These are phyloP conservation scores for Metarhizium humberi DNA, from an alignment of 2,329 filamentous ascomycete genomes.

Conservation along the genomic window DNA sequence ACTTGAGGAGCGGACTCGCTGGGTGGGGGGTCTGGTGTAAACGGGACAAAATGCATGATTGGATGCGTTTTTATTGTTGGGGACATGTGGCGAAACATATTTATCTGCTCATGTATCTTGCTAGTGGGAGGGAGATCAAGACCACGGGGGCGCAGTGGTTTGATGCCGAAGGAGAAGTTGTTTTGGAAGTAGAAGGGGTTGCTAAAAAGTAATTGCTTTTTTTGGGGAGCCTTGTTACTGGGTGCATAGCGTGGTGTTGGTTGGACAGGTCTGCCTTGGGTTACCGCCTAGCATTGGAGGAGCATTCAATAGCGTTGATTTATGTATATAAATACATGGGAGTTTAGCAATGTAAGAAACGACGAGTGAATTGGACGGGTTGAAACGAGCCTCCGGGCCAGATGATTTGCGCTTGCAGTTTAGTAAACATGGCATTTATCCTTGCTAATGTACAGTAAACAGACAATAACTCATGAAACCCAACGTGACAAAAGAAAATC, in stretches of 20 bases:
- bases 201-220: constrained; percentile 8
- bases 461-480: no score
- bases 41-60: constrained; percentile 28
- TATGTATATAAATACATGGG: neutral
- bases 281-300: neutral
- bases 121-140: constrained; percentile 54
- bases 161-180: constrained; percentile 50
- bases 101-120: constrained; percentile 66
- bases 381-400: no score
- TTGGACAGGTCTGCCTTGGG: neutral
- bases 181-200: constrained; percentile 25
- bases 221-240: neutral
- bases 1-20: constrained; percentile 46
- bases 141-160: constrained; percentile 54
- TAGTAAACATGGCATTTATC: neutral
- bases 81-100: constrained; percentile 63
- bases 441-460: neutral
- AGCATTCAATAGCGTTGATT: neutral
- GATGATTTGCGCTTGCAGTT: no score
- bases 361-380: neutral
- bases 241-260: neutral
- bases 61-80: constrained; percentile 68
- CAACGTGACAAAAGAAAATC: no score
- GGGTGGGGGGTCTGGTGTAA: constrained; percentile 61
- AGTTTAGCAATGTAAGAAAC: neutral